These are phyloP conservation scores for Bidens hawaiensis DNA, from an alignment of 140 eudicot genomes.

Conservation along the genomic window DNA sequence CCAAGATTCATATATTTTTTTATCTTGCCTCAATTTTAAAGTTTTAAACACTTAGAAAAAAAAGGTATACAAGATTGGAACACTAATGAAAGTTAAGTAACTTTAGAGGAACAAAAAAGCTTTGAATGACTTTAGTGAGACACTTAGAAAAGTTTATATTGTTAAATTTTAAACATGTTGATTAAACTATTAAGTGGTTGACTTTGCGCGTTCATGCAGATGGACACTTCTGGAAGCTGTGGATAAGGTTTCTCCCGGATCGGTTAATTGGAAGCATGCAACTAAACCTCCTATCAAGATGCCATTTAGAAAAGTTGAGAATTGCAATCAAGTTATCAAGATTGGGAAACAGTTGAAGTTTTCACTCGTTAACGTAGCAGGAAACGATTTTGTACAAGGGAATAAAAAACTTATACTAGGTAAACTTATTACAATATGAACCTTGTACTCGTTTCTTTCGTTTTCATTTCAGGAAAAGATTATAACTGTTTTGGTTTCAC, in stretches of 20 bases:
- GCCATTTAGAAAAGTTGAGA: conserved; percentile 98
- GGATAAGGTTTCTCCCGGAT: conserved; percentile 80
- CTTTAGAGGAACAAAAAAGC: too few species aligned
- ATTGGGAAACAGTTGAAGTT: conserved; percentile 81
- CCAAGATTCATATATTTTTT: too few species aligned
- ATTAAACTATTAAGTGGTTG: background rate
- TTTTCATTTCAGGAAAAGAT: background rate
- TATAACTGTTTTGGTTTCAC: background rate
- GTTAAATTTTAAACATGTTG: background rate
- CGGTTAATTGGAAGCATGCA: conserved; percentile 88
- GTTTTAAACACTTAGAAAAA: too few species aligned
- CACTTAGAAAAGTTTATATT: too few species aligned
- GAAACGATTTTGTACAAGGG: conserved; percentile 95
- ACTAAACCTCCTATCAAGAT: conserved; percentile 93
- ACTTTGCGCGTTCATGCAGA: conserved; percentile 38
- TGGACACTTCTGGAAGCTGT: conserved; percentile 86
- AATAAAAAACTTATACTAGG: conserved; percentile 94
- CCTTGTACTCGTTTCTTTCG: background rate
- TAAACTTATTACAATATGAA: conserved; percentile 27
- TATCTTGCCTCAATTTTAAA: too few species aligned
- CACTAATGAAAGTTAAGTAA: too few species aligned
- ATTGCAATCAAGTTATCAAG: conserved; percentile 86
- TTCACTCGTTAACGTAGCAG: conserved; percentile 88
- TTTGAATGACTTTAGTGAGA: too few species aligned
- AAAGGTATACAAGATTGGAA: too few species aligned